Evolutionary conservation across 1,284 basidiomycete species (phyloP).

Genomic region (Cryptococcus maquisensis): DNA sequence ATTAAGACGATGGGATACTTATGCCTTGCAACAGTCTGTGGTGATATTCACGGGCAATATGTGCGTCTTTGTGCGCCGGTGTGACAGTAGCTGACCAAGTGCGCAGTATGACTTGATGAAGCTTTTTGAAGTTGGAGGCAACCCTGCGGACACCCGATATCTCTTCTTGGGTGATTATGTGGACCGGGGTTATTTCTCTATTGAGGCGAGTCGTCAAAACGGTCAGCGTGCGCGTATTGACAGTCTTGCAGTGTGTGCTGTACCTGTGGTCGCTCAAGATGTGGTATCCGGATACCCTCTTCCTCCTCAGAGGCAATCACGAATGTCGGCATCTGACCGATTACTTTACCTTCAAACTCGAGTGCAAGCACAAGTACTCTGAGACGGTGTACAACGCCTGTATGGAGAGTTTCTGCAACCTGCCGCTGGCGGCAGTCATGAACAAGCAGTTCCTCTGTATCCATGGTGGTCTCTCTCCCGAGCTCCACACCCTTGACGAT

Average conservation of each 20-base stretch:
- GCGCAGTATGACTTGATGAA: slow-evolving; percentile 93
- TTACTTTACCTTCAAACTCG: slow-evolving; percentile 95
- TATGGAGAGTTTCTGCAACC: slow-evolving; percentile 88
- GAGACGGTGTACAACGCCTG: slow-evolving; percentile 84
- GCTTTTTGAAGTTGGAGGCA: slow-evolving; percentile 93
- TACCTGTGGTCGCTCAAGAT: slow-evolving; percentile 92
- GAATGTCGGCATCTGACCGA: slow-evolving; percentile 95
- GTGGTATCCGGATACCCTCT: slow-evolving; percentile 84
- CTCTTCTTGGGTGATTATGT: slow-evolving; percentile 98
- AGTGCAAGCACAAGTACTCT: slow-evolving; percentile 88
- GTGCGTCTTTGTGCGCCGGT: slow-evolving; percentile 52
- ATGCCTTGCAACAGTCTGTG: slow-evolving; percentile 62
- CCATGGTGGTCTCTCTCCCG: slow-evolving; percentile 86
- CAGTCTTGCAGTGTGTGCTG: slow-evolving; percentile 66
- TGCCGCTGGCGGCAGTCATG: slow-evolving; percentile 90
- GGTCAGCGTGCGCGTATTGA: neutral
- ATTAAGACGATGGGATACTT: slow-evolving; percentile 5
- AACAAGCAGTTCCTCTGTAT: slow-evolving; percentile 98
- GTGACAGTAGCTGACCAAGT: neutral
- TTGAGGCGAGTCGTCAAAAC: slow-evolving; percentile 61
- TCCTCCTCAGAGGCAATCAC: slow-evolving; percentile 92
- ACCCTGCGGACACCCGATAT: slow-evolving; percentile 84
- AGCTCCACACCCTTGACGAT: slow-evolving; percentile 86
- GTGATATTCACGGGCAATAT: slow-evolving; percentile 96
- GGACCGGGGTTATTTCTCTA: slow-evolving; percentile 92